Conservation (phyloP, 257 asterid species). For the Gentiana macrophylla region DNA sequence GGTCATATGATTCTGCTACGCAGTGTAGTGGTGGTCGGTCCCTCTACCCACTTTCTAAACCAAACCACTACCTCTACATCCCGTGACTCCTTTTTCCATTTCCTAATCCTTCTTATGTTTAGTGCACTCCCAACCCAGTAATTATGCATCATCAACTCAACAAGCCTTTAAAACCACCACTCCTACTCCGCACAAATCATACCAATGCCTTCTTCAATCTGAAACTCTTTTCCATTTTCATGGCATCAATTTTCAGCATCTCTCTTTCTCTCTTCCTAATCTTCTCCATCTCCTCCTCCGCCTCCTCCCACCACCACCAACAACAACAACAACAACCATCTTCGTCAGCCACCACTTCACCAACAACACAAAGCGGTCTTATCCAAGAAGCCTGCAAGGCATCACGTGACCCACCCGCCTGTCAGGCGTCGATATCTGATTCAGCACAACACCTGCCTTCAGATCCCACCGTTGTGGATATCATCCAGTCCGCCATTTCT, state of each 20-base stretch:
- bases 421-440: slow-evolving; percentile 25
- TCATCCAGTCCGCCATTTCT: slow-evolving; percentile 29
- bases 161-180: slow-evolving; percentile 7
- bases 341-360: not conserved
- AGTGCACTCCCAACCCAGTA: too few relatives aligned
- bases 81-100: too few relatives aligned
- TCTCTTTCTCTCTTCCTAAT: slow-evolving; percentile 20
- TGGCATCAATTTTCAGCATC: slow-evolving; percentile 24
- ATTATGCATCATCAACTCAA: slow-evolving; percentile 4
- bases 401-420: slow-evolving; percentile 36
- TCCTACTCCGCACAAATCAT: not conserved
- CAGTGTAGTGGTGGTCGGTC: too few relatives aligned
- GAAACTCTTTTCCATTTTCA: slow-evolving; percentile 12
- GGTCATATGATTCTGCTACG: too few relatives aligned
- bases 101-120: too few relatives aligned
- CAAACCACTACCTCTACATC: too few relatives aligned
- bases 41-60: too few relatives aligned
- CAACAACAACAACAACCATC: slow-evolving; percentile 8
- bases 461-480: slow-evolving; percentile 24
- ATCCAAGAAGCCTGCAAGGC: slow-evolving; percentile 42
- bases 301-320: slow-evolving; percentile 16
- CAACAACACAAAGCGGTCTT: slow-evolving; percentile 4
- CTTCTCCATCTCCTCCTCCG: slow-evolving; percentile 18
- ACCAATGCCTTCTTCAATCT: not conserved
- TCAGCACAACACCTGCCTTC: slow-evolving; percentile 24